Conservation (phyloP, 2,329 filamentous ascomycete genomes). For the Colletotrichum higginsianum region DNA sequence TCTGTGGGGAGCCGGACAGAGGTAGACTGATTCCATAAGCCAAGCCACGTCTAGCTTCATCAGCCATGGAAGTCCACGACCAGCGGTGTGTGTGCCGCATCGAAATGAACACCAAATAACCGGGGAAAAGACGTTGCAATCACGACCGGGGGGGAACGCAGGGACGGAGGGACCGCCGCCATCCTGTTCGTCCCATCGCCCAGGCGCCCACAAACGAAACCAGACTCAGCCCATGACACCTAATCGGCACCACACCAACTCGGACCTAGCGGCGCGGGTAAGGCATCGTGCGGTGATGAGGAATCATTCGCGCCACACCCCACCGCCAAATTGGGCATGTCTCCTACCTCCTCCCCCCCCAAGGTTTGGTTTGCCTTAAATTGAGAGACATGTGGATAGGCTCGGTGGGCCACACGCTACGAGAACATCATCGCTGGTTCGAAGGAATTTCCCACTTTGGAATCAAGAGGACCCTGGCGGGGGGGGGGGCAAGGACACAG, state of each 20-base stretch:
- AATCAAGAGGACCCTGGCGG: background rate
- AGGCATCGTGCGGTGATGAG: constrained; percentile 23
- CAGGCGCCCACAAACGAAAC: constrained; percentile 1
- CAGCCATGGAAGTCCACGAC: constrained; percentile 12
- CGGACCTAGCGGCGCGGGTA: constrained; percentile 22
- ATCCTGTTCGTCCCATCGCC: background rate
- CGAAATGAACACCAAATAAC: background rate
- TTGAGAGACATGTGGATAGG: constrained; percentile 4
- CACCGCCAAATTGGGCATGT: constrained; percentile 18
- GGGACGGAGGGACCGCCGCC: background rate
- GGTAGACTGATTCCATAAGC: constrained; percentile 34
- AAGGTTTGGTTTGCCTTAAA: background rate
- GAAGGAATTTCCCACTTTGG: background rate
- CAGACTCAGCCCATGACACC: background rate
- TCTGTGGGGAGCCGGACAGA: constrained; percentile 9
- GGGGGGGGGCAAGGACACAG: too few relatives aligned
- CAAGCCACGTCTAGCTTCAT: constrained; percentile 16
- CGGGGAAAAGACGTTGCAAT: constrained; percentile 17
- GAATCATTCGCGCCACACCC: constrained; percentile 24
- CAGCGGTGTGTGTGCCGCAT: constrained; percentile 35
- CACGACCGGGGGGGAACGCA: constrained; percentile 5
- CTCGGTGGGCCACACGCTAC: background rate
- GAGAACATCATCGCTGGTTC: background rate
- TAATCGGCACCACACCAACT: constrained; percentile 22
- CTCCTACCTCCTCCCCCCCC: background rate